A percentile compares a stretch with the other conserved stretches of the same genome.
These are phyloP conservation scores for Scleromitrula shiraiana DNA, from an alignment of 2,329 filamentous ascomycete species.

Conservation along the genomic window DNA sequence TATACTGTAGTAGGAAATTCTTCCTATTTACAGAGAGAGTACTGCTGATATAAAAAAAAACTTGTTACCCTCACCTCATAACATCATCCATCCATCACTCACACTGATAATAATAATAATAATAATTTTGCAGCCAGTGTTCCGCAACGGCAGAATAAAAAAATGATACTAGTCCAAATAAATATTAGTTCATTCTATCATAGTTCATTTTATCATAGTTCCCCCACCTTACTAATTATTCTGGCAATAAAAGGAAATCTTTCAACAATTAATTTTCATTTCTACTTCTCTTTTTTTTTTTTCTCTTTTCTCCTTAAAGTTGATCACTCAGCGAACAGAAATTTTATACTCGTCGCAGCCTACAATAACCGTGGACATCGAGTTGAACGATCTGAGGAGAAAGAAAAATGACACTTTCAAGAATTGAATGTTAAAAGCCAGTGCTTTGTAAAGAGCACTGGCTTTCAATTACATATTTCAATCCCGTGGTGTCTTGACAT, in stretches of 20 bases:
- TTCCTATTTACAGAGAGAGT: no score
- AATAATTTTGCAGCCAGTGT: no score
- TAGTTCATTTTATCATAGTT: background rate
- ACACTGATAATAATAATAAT: no score
- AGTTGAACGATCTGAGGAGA: slow-evolving; percentile 49
- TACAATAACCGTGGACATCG: slow-evolving; percentile 39
- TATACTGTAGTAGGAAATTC: no score
- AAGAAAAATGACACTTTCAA: slow-evolving; percentile 32
- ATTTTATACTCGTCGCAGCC: slow-evolving; percentile 52
- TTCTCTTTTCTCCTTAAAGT: slow-evolving; percentile 41
- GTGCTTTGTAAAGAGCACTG: slow-evolving; percentile 22
- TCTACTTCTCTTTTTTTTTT: slow-evolving; percentile 21
- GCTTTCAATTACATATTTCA: slow-evolving; percentile 21
- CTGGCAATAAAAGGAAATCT: no score
- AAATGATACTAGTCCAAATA: no score
- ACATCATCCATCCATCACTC: no score
- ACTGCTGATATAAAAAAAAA: no score
- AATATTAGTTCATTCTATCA: no score
- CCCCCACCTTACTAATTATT: background rate
- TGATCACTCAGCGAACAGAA: slow-evolving; percentile 42
- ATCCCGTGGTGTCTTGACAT: slow-evolving; percentile 30
- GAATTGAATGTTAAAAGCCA: slow-evolving; percentile 29
- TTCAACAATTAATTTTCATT: background rate
- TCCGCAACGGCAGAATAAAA: no score
- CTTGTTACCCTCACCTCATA: no score